Evolutionary conservation across 257 asterid species (phyloP).

Genomic region (Gentiana straminea): DNA sequence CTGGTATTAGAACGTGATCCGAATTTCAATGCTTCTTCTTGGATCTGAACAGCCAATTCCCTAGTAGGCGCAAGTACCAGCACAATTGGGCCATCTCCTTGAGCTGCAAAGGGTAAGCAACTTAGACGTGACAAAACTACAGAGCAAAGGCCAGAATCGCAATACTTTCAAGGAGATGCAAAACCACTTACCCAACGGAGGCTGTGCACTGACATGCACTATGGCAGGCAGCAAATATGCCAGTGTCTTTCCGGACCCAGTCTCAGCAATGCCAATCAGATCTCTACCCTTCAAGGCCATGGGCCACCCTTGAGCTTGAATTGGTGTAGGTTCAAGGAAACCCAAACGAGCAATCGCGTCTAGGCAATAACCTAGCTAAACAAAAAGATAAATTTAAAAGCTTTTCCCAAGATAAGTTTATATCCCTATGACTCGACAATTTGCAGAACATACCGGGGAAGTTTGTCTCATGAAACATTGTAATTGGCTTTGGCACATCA

Average conservation of each 20-base stretch:
- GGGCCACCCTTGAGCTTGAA: conserved; percentile 95
- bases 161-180: neutral
- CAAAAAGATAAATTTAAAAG: conserved; percentile 18
- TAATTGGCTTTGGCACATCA: conserved; percentile 75
- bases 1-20: conserved; percentile 56
- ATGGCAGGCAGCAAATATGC: conserved; percentile 79
- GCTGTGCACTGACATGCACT: conserved; percentile 85
- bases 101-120: conserved; percentile 21
- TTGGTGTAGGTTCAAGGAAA: conserved; percentile 80
- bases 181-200: conserved; percentile 54
- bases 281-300: conserved; percentile 94
- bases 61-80: conserved; percentile 87
- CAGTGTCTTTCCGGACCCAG: conserved; percentile 93
- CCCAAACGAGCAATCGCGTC: conserved; percentile 72
- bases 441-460: conserved; percentile 48
- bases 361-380: conserved; percentile 56
- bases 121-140: neutral
- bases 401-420: neutral
- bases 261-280: conserved; percentile 86
- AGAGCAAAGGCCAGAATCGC: neutral
- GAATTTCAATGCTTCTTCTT: conserved; percentile 71
- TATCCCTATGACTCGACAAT: conserved; percentile 3
- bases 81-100: conserved; percentile 83
- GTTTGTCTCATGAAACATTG: conserved; percentile 70
- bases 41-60: conserved; percentile 89